These are phyloP conservation scores for Candida schatavii DNA, from an alignment of 805 yeast genomes.

Conservation along the genomic window DNA sequence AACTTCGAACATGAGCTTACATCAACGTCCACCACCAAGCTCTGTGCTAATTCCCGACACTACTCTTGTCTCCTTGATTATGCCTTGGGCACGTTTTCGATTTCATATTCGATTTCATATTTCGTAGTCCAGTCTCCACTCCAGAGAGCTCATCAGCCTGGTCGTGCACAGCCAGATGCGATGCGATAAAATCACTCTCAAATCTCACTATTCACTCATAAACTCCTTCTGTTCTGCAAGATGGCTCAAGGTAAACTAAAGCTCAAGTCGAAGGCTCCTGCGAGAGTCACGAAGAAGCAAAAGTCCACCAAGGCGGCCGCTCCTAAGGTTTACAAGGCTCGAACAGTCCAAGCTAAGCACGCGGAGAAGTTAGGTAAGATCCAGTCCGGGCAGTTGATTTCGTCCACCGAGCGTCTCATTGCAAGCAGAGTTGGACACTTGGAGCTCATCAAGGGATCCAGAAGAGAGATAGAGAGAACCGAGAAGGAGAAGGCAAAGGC, in stretches of 20 bases:
- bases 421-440: conserved; percentile 92
- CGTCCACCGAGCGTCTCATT: conserved; percentile 78
- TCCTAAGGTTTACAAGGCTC: conserved; percentile 68
- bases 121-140: too few relatives aligned
- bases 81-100: too few relatives aligned
- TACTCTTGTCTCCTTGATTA: too few relatives aligned
- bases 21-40: too few relatives aligned
- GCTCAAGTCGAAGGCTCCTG: conserved; percentile 47
- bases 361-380: conserved; percentile 56
- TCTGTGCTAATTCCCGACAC: too few relatives aligned
- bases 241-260: conserved; percentile 80
- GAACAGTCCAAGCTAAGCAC: conserved; percentile 47
- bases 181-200: too few relatives aligned
- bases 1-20: too few relatives aligned
- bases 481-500: conserved; percentile 38
- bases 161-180: too few relatives aligned
- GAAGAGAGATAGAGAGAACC: conserved; percentile 73
- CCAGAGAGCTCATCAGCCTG: too few relatives aligned
- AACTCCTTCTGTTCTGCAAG: too few relatives aligned
- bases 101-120: too few relatives aligned
- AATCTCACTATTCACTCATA: too few relatives aligned
- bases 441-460: conserved; percentile 85
- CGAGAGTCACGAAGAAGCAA: conserved; percentile 64
- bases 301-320: conserved; percentile 65
- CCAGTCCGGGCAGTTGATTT: conserved; percentile 50